These are phyloP conservation scores for rapeseed (Brassica napus) DNA, from an alignment of 345 rosid genomes.

Conservation along the genomic window Da-Ae NC_063442.1:31930501-31931000, in stretches of 20 bases:
- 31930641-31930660: conserved; percentile 19
- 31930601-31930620: conserved; percentile 23
- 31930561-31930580: not conserved
- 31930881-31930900: not conserved
- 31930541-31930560: not conserved
- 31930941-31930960: not conserved
- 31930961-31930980: not conserved
- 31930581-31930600: conserved; percentile 13
- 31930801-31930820: not conserved
- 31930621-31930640: conserved; percentile 36
- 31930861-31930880: not conserved
- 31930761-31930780: not conserved
- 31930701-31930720: conserved; percentile 10
- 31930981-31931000: not conserved
- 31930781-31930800: not conserved
- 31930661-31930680: conserved; percentile 1
- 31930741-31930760: not conserved
- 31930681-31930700: conserved; percentile 14
- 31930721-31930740: not conserved
- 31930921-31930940: not conserved
- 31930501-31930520: not conserved
- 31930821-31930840: not conserved
- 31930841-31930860: not conserved
- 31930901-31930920: not conserved
- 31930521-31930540: conserved; percentile 15